phyloP scores from a whole-genome alignment of 768 basidiomycete genomes.

The Tylopilus cervinicoccineus region DNA sequence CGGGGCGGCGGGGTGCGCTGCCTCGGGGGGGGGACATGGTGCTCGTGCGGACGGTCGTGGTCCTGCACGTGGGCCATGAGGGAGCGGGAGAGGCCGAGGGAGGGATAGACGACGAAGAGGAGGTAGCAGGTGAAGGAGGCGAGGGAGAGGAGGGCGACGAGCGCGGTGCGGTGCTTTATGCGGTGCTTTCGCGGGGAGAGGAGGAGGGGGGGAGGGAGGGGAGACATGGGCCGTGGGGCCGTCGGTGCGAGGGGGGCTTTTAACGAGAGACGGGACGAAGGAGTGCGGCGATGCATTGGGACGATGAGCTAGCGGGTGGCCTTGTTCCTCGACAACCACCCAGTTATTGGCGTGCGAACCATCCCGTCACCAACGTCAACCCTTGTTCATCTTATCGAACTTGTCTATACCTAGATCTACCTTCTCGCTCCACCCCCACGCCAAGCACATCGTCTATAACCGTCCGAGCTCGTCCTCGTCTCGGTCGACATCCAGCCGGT shows the following conservation, averaged over 20 bases:
- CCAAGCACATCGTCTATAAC: no score
- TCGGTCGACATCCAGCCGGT: constrained; percentile 15
- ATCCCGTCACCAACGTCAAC: not conserved
- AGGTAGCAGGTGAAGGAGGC: constrained; percentile 51
- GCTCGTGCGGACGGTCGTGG: constrained; percentile 5
- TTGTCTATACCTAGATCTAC: no score
- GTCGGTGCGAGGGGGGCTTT: not conserved
- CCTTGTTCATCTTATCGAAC: not conserved
- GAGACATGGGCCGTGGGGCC: constrained; percentile 8
- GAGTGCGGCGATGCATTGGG: constrained; percentile 28
- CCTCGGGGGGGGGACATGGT: constrained; percentile 22
- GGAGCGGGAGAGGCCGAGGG: constrained; percentile 36
- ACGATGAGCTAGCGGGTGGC: not conserved
- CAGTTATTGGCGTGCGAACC: not conserved
- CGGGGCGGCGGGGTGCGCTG: constrained; percentile 15
- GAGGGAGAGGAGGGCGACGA: constrained; percentile 52
- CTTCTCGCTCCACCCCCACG: no score
- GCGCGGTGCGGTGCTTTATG: constrained; percentile 46
- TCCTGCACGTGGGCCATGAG: constrained; percentile 24
- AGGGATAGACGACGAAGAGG: constrained; percentile 45
- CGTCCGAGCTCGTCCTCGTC: constrained; percentile 7
- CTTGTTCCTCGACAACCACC: not conserved
- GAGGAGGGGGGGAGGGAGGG: constrained; percentile 32
- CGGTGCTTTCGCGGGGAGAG: constrained; percentile 34
- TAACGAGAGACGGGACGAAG: constrained; percentile 19